A percentile compares a stretch with the other conserved stretches of the same genome.
These are phyloP conservation scores for Wallacemonas sp. DNA, from an alignment of 208 protist species.

Conservation along the genomic window DNA sequence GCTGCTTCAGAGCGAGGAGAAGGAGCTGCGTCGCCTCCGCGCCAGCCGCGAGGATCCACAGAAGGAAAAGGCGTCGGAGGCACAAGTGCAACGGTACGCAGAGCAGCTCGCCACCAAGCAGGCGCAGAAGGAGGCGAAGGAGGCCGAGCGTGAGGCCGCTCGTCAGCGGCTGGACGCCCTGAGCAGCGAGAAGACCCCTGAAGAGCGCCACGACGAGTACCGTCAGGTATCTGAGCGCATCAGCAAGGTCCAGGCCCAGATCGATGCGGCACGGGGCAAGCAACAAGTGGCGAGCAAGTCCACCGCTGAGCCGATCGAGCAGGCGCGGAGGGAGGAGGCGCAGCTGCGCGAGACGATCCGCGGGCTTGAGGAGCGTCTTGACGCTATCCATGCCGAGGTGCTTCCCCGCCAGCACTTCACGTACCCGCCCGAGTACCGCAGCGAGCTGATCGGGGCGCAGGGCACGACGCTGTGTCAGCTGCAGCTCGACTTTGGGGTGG, in stretches of 20 bases:
- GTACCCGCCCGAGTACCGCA: constrained; percentile 27
- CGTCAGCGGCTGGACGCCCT: background rate
- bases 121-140: constrained; percentile 8
- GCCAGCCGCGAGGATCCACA: background rate
- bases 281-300: background rate
- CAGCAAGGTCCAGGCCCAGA: constrained; percentile 15
- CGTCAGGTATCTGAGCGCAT: background rate
- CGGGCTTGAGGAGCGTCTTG: constrained; percentile 21
- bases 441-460: constrained; percentile 35
- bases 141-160: constrained; percentile 2
- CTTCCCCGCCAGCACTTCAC: constrained; percentile 31
- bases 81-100: constrained; percentile 1
- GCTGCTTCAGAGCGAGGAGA: constrained; percentile 15
- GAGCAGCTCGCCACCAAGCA: constrained; percentile 1
- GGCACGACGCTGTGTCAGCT: constrained; percentile 59
- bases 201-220: background rate
- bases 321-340: background rate
- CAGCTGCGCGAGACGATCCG: constrained; percentile 9
- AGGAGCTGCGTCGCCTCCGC: constrained; percentile 4
- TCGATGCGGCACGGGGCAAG: constrained; percentile 9
- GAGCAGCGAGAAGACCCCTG: background rate
- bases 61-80: constrained; percentile 5
- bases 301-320: constrained; percentile 16
- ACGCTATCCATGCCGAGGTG: constrained; percentile 15
- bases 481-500: constrained; percentile 60